Percentiles rank a stretch among this genome's conserved stretches.
These are phyloP conservation scores for Penicillium sp. DNA, from an alignment of 2,329 filamentous ascomycete species.

Conservation along the genomic window DNA sequence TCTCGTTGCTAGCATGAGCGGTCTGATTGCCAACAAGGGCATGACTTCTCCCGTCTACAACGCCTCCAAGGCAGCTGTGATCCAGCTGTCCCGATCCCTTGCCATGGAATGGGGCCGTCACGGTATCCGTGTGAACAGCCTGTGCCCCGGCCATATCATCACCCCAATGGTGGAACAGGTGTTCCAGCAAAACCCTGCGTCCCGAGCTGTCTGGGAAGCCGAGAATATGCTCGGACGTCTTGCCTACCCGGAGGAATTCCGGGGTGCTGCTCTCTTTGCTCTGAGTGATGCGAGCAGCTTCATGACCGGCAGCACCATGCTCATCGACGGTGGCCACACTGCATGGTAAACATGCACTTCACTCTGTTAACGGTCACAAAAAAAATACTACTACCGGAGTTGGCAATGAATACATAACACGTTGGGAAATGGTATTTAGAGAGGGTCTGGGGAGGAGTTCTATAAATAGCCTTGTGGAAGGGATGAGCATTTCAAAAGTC, in stretches of 20 bases:
- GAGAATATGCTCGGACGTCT: conserved; percentile 48
- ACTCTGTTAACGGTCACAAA: too few species aligned
- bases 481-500: too few species aligned
- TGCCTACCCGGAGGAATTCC: conserved; percentile 51
- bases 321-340: conserved; percentile 63
- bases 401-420: too few species aligned
- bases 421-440: too few species aligned
- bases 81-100: conserved; percentile 44
- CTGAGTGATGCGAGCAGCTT: conserved; percentile 60
- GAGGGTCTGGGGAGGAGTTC: too few species aligned
- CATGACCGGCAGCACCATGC: conserved; percentile 61
- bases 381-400: too few species aligned
- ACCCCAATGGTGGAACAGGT: conserved; percentile 72
- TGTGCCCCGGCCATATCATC: conserved; percentile 48
- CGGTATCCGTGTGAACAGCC: conserved; percentile 47
- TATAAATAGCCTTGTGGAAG: too few species aligned
- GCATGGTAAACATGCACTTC: too few species aligned
- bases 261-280: conserved; percentile 59
- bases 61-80: conserved; percentile 47
- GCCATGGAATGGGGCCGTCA: conserved; percentile 47
- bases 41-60: conserved; percentile 43
- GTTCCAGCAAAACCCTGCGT: conserved; percentile 65
- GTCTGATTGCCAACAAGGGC: conserved; percentile 43
- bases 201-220: conserved; percentile 35
- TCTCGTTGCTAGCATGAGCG: conserved; percentile 46